Conservation (phyloP, 2,329 filamentous ascomycete species). For the Hypoxylon sp. region DNA sequence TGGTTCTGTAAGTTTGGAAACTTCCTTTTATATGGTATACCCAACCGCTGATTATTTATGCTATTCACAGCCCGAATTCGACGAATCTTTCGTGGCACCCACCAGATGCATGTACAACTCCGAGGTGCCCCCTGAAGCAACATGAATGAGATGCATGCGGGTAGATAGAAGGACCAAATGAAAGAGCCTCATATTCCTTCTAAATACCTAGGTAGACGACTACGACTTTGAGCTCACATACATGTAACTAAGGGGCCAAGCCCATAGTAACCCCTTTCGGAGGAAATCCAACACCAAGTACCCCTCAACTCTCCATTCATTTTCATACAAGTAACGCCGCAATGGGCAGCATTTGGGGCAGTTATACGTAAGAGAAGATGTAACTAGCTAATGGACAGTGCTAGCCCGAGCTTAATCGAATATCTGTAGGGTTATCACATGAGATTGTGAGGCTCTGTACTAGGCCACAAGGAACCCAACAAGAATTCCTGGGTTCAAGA, state of each 20-base stretch:
- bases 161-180: background rate
- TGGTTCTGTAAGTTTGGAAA: slow-evolving; percentile 17
- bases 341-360: no score
- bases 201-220: background rate
- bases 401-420: no score
- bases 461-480: no score
- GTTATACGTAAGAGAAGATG: no score
- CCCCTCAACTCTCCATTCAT: background rate
- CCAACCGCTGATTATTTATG: background rate
- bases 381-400: no score
- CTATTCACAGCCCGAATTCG: slow-evolving; percentile 23
- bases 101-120: slow-evolving; percentile 13
- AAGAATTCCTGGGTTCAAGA: no score
- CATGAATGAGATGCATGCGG: background rate
- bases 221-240: background rate
- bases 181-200: background rate
- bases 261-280: background rate
- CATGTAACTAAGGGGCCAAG: background rate
- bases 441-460: no score
- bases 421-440: no score
- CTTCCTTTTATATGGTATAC: background rate
- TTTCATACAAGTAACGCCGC: background rate
- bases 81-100: slow-evolving; percentile 27
- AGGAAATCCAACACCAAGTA: background rate
- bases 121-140: slow-evolving; percentile 27